Conservation (phyloP, 805 yeast genomes). For the Candida sonorensis region DNA sequence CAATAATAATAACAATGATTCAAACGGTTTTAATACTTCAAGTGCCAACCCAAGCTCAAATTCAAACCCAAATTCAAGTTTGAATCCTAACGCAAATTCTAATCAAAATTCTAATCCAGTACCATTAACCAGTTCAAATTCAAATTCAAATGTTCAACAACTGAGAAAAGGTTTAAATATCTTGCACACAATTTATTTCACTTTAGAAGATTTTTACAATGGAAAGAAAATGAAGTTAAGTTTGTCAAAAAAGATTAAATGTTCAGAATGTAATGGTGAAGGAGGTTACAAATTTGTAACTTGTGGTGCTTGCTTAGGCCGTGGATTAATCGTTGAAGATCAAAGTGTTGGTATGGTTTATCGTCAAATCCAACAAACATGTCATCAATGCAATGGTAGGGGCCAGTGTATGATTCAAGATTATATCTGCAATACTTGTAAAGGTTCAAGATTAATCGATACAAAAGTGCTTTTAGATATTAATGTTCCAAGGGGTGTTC, state of each 20-base stretch:
- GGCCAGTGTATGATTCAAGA: slow-evolving; percentile 29
- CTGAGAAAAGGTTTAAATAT: slow-evolving; percentile 45
- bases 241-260: slow-evolving; percentile 42
- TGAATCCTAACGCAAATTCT: too few species aligned
- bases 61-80: too few species aligned
- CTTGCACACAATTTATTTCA: slow-evolving; percentile 44
- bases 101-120: too few species aligned
- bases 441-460: slow-evolving; percentile 38
- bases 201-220: slow-evolving; percentile 47
- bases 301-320: slow-evolving; percentile 36
- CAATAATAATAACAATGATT: neutral
- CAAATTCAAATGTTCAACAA: neutral
- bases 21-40: too few species aligned
- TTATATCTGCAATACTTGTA: slow-evolving; percentile 35
- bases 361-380: slow-evolving; percentile 37
- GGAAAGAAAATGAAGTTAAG: slow-evolving; percentile 54
- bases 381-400: slow-evolving; percentile 37
- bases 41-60: too few species aligned
- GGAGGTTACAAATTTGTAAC: slow-evolving; percentile 35
- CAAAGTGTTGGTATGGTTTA: slow-evolving; percentile 38
- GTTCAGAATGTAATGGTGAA: slow-evolving; percentile 43
- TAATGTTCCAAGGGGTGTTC: slow-evolving; percentile 49
- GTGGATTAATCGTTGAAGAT: slow-evolving; percentile 34
- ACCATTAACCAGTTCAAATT: neutral
- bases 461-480: slow-evolving; percentile 46